These are phyloP conservation scores for Russula vinacea DNA, from an alignment of 768 basidiomycete species.

Conservation along the genomic window DNA sequence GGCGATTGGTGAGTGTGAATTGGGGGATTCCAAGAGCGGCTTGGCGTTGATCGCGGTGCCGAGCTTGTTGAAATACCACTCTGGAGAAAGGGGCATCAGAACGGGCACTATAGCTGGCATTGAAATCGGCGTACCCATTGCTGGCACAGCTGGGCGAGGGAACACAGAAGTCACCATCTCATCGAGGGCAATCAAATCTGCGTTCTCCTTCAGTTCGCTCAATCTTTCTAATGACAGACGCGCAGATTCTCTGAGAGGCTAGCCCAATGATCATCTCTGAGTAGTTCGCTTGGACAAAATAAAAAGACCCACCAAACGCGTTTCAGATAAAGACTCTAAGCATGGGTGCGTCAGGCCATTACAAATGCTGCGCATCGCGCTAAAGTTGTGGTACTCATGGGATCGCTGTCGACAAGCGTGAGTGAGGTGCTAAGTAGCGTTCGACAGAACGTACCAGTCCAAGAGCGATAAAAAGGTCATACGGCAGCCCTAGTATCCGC, in stretches of 20 bases:
- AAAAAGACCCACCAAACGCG: constrained; percentile 7
- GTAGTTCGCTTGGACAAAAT: neutral
- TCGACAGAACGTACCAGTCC: constrained; percentile 12
- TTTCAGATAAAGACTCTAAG: neutral
- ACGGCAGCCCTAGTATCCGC: constrained; percentile 16
- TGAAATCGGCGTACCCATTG: constrained; percentile 5
- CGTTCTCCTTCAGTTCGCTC: constrained; percentile 12
- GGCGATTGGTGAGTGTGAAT: neutral
- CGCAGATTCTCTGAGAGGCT: constrained; percentile 18
- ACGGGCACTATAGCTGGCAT: neutral
- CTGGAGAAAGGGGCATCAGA: constrained; percentile 4
- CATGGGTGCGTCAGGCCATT: constrained; percentile 23
- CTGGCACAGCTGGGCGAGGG: constrained; percentile 19
- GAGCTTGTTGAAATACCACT: constrained; percentile 17
- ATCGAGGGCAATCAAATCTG: constrained; percentile 1
- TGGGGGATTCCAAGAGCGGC: constrained; percentile 4
- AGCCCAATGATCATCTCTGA: neutral
- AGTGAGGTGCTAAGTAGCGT: neutral
- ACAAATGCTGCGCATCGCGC: constrained; percentile 41
- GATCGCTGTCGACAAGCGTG: constrained; percentile 14
- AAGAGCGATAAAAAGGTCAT: constrained; percentile 22
- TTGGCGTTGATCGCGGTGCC: constrained; percentile 5
- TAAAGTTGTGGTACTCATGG: constrained; percentile 22
- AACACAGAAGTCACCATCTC: neutral
- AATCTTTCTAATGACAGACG: constrained; percentile 9